Evolutionary conservation across 75 land plant genomes (phyloP).

Genomic region (Isoetes taiwanensis): DNA sequence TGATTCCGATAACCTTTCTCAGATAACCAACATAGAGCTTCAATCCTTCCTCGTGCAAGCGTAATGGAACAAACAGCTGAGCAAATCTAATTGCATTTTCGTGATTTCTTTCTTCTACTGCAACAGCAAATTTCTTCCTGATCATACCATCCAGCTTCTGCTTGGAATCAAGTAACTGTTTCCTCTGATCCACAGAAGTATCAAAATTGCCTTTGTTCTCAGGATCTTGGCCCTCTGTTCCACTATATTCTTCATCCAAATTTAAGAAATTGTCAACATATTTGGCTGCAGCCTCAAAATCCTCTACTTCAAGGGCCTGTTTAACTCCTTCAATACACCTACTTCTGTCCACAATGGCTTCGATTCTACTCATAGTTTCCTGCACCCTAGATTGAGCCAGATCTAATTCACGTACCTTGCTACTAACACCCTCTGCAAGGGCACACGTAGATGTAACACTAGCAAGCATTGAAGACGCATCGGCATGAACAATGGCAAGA

Average conservation of each 20-base stretch:
- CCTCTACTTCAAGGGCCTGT: constrained; percentile 45
- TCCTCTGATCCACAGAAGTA: constrained; percentile 36
- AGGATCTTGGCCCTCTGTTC: constrained; percentile 11
- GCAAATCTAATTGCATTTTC: constrained; percentile 45
- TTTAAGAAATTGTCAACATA: constrained; percentile 45
- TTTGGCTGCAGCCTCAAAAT: constrained; percentile 59
- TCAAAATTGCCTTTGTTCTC: background rate
- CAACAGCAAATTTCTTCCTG: constrained; percentile 32
- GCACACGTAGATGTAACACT: constrained; percentile 48
- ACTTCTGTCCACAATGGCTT: constrained; percentile 60
- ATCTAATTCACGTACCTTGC: constrained; percentile 82
- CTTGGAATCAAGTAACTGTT: constrained; percentile 52
- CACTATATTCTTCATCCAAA: constrained; percentile 43
- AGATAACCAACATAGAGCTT: constrained; percentile 59
- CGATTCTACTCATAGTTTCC: constrained; percentile 42
- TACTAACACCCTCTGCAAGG: constrained; percentile 68
- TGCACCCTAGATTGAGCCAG: constrained; percentile 77
- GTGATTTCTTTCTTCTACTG: constrained; percentile 69
- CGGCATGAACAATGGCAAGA: constrained; percentile 54
- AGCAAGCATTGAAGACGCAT: constrained; percentile 50
- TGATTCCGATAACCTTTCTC: constrained; percentile 46
- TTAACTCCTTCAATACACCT: constrained; percentile 59
- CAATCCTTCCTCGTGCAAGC: constrained; percentile 65
- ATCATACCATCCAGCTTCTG: constrained; percentile 48
- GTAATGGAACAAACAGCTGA: constrained; percentile 43